Conservation (phyloP, 73 alveolate genomes). For the Tetrahymena elliotti region DNA sequence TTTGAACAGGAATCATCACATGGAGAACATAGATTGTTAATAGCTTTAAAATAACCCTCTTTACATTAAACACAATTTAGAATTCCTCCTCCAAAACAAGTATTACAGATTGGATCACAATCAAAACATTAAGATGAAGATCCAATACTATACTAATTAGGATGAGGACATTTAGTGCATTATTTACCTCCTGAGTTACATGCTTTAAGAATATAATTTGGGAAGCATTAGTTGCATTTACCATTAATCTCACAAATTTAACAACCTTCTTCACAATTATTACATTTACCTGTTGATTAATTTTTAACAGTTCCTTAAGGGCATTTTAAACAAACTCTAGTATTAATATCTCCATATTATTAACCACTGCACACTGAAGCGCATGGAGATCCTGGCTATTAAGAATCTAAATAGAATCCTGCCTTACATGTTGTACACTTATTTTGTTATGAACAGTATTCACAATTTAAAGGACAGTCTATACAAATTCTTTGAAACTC, state of each 20-base stretch:
- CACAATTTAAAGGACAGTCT: neutral
- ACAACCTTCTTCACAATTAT: neutral
- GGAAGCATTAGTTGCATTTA: neutral
- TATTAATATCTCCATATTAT: neutral
- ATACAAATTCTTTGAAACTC: neutral
- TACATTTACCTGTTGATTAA: neutral
- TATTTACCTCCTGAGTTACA: neutral
- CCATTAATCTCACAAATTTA: neutral
- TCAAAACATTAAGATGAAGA: neutral
- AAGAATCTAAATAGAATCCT: neutral
- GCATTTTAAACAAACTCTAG: neutral
- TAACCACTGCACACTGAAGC: neutral
- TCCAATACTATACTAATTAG: neutral
- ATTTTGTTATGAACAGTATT: neutral
- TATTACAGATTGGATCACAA: neutral
- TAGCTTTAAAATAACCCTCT: neutral
- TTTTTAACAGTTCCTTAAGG: neutral
- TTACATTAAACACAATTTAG: neutral
- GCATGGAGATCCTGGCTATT: neutral
- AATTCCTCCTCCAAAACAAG: neutral
- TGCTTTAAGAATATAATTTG: neutral
- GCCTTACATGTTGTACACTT: neutral
- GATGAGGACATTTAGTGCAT: neutral
- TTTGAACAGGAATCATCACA: neutral
- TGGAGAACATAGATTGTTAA: neutral